Evolutionary conservation across 345 rosid genomes (phyloP).

Genomic region (Psidium friedrichsthalianum): DNA sequence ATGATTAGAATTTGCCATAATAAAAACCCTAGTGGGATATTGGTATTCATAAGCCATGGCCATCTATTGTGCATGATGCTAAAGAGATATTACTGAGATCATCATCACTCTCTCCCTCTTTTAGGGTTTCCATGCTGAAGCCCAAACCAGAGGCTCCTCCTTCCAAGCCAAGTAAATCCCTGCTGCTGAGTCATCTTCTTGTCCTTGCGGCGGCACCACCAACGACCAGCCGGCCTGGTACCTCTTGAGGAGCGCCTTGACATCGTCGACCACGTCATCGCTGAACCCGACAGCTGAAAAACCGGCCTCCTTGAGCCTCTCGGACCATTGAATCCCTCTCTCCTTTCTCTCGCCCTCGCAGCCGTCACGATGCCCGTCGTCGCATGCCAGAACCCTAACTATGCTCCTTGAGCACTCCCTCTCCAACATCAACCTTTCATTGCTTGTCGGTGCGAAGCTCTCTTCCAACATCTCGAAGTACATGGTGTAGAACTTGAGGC

Average conservation of each 20-base stretch:
- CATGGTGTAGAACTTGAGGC: constrained; percentile 44
- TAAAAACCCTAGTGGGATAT: neutral
- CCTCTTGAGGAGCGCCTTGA: constrained; percentile 63
- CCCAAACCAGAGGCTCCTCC: constrained; percentile 65
- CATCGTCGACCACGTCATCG: constrained; percentile 62
- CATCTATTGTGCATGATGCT: neutral
- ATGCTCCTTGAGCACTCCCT: constrained; percentile 60
- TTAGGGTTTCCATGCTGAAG: constrained; percentile 75
- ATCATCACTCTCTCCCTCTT: neutral
- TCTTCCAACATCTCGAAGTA: constrained; percentile 72
- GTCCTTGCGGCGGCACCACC: constrained; percentile 13
- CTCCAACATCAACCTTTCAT: constrained; percentile 60
- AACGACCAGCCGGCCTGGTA: constrained; percentile 50
- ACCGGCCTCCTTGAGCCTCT: constrained; percentile 16
- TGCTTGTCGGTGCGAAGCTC: constrained; percentile 49
- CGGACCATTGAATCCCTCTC: constrained; percentile 52
- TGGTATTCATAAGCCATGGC: neutral
- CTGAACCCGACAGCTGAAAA: constrained; percentile 36
- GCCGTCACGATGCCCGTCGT: constrained; percentile 1
- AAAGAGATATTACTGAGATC: neutral
- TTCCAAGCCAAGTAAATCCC: constrained; percentile 69
- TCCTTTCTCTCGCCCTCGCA: constrained; percentile 53
- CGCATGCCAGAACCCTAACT: constrained; percentile 64
- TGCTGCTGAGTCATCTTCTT: constrained; percentile 6
- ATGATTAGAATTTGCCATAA: neutral